These are phyloP conservation scores for Zygnema cylindricum DNA, from an alignment of 139 green algal species.

Conservation along the genomic window DNA sequence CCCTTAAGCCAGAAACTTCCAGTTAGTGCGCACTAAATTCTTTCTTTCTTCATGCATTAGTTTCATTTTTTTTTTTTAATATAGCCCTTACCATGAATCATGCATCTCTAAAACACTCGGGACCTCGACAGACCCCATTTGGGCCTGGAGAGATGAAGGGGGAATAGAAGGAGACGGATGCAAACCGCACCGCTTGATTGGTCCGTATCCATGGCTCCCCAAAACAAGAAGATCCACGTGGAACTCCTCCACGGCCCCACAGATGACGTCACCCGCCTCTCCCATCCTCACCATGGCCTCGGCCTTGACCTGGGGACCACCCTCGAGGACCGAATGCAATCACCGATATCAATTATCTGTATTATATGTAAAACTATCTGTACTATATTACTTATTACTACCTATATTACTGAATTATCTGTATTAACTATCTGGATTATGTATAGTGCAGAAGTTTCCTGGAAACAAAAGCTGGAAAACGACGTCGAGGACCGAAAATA, in stretches of 20 bases:
- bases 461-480: too few relatives aligned
- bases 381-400: too few relatives aligned
- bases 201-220: constrained; percentile 52
- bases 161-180: neutral
- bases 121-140: neutral
- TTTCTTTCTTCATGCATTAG: neutral
- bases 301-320: constrained; percentile 24
- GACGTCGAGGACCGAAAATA: too few relatives aligned
- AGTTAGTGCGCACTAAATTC: too few relatives aligned
- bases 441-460: too few relatives aligned
- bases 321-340: too few relatives aligned
- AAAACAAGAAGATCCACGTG: constrained; percentile 35
- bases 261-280: constrained; percentile 39
- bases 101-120: neutral
- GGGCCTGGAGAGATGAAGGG: neutral
- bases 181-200: constrained; percentile 35
- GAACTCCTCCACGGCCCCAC: constrained; percentile 39
- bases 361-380: too few relatives aligned
- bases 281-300: constrained; percentile 39
- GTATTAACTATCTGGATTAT: too few relatives aligned
- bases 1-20: too few relatives aligned
- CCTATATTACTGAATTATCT: too few relatives aligned
- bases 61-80: too few relatives aligned
- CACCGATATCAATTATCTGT: too few relatives aligned
- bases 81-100: neutral